A percentile compares a stretch with the other conserved stretches of the same genome.
Evolutionary conservation across 768 basidiomycete species (phyloP).

Genomic region (Lanmaoa pseudosensibilis): DNA sequence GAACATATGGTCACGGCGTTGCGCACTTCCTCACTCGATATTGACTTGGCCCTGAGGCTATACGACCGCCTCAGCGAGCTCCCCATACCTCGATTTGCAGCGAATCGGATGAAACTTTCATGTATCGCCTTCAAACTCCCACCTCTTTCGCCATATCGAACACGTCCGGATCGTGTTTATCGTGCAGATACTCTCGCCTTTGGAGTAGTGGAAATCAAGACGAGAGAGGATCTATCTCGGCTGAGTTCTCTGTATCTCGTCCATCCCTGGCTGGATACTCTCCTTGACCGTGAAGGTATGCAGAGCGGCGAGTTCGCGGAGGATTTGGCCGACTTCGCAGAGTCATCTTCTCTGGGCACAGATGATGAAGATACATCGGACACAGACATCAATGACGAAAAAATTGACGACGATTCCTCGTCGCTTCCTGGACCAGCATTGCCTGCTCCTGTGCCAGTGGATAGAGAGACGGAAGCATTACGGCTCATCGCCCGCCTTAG

Average conservation of each 20-base stretch:
- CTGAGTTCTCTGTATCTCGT: neutral
- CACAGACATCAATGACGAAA: neutral
- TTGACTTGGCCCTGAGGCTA: too few relatives aligned
- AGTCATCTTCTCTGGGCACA: neutral
- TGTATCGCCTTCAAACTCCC: conserved; percentile 5
- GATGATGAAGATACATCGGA: neutral
- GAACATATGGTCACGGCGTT: neutral
- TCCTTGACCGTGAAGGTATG: neutral
- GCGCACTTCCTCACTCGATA: neutral
- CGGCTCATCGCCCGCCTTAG: neutral
- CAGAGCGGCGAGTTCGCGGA: neutral
- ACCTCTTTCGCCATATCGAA: neutral
- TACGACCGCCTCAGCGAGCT: neutral
- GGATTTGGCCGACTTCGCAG: too few relatives aligned
- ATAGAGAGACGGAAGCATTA: neutral
- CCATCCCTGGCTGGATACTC: conserved; percentile 4
- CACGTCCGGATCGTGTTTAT: neutral
- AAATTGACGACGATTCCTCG: neutral
- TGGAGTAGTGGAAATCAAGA: neutral
- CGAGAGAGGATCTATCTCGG: neutral
- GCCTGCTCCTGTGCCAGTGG: neutral
- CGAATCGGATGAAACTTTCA: conserved; percentile 4
- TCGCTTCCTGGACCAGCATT: neutral
- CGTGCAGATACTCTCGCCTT: neutral
- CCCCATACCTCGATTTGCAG: neutral